A percentile compares a stretch with the other conserved stretches of the same genome.
These are phyloP conservation scores for Ramaria sp. DNA, from an alignment of 768 basidiomycete genomes.

Conservation along the genomic window DNA sequence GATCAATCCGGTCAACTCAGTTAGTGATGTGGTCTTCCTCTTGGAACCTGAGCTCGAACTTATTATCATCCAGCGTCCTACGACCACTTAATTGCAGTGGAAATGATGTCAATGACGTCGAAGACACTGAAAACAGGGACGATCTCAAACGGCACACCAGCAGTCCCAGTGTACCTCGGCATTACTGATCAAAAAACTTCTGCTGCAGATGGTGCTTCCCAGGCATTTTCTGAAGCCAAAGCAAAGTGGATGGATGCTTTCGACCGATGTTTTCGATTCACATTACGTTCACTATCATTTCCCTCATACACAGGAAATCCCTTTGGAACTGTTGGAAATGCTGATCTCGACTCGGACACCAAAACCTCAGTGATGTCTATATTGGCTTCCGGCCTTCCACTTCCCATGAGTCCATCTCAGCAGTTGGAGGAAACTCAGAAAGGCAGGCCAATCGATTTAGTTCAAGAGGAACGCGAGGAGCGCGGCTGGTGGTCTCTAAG, in stretches of 20 bases:
- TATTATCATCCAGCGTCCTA: constrained; percentile 15
- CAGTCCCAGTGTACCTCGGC: constrained; percentile 27
- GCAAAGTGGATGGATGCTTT: constrained; percentile 43
- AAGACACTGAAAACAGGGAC: constrained; percentile 25
- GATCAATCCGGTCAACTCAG: too few species aligned
- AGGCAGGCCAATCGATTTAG: constrained; percentile 17
- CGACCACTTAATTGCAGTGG: constrained; percentile 32
- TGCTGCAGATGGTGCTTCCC: constrained; percentile 11
- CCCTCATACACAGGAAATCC: constrained; percentile 22
- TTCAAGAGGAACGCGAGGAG: constrained; percentile 50
- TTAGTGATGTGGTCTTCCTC: too few species aligned
- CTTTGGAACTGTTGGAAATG: constrained; percentile 16
- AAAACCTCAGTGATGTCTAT: constrained; percentile 28
- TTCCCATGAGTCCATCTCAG: constrained; percentile 67
- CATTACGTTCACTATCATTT: constrained; percentile 33
- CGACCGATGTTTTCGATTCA: constrained; percentile 39
- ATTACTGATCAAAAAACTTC: constrained; percentile 23
- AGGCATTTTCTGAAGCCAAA: constrained; percentile 18
- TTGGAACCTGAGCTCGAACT: too few species aligned
- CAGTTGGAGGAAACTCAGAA: constrained; percentile 32
- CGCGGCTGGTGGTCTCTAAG: constrained; percentile 65
- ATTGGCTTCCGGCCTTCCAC: constrained; percentile 36
- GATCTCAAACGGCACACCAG: constrained; percentile 22
- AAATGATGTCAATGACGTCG: constrained; percentile 27
- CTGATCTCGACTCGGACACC: constrained; percentile 21